These are phyloP conservation scores for Botryotinia globosa DNA, from an alignment of 2,329 filamentous ascomycete species.

Conservation along the genomic window DNA sequence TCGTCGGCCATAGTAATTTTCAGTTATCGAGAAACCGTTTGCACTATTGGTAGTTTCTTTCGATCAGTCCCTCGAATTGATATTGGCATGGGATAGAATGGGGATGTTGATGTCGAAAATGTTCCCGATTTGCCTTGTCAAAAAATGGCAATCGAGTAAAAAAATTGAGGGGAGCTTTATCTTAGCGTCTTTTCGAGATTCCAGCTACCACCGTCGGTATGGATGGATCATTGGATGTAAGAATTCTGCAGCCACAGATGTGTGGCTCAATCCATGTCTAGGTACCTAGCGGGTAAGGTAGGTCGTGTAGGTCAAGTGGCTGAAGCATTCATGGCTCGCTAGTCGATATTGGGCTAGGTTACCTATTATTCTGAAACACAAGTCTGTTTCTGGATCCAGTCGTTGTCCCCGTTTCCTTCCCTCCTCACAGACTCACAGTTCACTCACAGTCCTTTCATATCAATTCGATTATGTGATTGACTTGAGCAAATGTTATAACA, in stretches of 20 bases:
- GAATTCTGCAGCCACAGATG: too few relatives aligned
- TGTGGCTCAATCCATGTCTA: too few relatives aligned
- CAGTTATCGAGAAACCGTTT: not conserved
- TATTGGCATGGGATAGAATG: not conserved
- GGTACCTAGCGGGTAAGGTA: too few relatives aligned
- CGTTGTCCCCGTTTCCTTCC: not conserved
- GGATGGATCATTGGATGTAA: too few relatives aligned
- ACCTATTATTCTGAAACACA: conserved; percentile 5
- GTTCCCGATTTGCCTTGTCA: not conserved
- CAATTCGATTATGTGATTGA: not conserved
- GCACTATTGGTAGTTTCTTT: not conserved
- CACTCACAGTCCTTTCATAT: not conserved
- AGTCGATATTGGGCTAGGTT: not conserved
- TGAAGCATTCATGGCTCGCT: not conserved
- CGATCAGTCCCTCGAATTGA: not conserved
- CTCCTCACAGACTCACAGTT: not conserved
- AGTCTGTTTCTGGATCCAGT: conserved; percentile 10
- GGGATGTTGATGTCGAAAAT: not conserved
- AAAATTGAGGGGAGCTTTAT: conserved; percentile 29
- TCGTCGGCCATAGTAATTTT: conserved; percentile 27
- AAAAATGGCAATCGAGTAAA: not conserved
- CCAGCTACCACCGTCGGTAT: not conserved
- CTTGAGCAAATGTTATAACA: too few relatives aligned
- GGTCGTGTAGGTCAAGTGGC: too few relatives aligned
- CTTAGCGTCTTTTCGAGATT: conserved; percentile 28